Conservation (phyloP, 192 early-diverging fungal species). For the Thamnidium elegans region DNA sequence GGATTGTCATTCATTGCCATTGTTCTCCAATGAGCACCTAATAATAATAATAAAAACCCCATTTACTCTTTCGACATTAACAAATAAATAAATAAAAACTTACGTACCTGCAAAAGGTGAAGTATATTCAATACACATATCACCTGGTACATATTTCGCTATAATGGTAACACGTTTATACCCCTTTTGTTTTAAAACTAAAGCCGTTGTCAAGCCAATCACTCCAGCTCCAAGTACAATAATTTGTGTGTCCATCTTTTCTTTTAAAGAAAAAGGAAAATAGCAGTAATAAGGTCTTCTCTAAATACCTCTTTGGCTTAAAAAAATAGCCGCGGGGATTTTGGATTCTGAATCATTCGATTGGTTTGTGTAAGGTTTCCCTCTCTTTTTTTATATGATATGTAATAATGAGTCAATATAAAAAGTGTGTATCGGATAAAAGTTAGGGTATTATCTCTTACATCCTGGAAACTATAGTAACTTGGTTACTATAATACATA, state of each 20-base stretch:
- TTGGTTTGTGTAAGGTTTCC: no score
- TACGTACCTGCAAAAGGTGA: slow-evolving; percentile 41
- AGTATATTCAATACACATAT: slow-evolving; percentile 47
- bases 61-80: neutral
- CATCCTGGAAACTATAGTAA: no score
- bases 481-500: no score
- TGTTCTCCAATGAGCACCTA: slow-evolving; percentile 61
- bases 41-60: slow-evolving; percentile 12
- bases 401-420: no score
- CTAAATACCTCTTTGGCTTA: no score
- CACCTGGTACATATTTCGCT: slow-evolving; percentile 40
- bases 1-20: slow-evolving; percentile 38
- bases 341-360: no score
- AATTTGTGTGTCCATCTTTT: neutral
- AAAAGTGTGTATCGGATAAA: no score
- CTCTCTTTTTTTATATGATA: no score
- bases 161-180: slow-evolving; percentile 48
- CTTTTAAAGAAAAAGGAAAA: no score
- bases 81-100: neutral
- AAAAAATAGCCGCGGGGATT: no score
- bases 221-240: slow-evolving; percentile 59
- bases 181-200: slow-evolving; percentile 46
- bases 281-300: neutral
- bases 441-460: no score
- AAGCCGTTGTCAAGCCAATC: slow-evolving; percentile 58